Conservation (phyloP, 306 rosid genomes). For the Citrullus mucosospermus region DNA sequence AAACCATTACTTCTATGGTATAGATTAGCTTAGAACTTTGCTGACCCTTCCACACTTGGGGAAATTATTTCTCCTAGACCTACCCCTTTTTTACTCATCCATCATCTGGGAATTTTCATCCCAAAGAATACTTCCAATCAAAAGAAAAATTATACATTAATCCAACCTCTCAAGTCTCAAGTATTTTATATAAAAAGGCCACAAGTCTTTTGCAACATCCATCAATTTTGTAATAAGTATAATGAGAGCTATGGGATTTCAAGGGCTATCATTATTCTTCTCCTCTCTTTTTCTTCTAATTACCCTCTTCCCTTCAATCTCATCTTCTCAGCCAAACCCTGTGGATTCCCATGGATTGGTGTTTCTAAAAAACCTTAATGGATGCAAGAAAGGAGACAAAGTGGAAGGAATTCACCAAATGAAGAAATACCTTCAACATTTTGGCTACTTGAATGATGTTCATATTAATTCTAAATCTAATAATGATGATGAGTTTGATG, state of each 20-base stretch:
- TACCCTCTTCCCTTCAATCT: not conserved
- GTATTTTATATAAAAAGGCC: not conserved
- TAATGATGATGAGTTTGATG: conserved; percentile 11
- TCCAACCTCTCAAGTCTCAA: no score
- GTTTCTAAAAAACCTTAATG: conserved; percentile 6
- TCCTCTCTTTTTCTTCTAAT: not conserved
- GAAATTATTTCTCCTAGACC: no score
- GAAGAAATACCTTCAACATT: conserved; percentile 9
- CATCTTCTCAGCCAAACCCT: not conserved
- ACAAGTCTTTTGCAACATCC: not conserved
- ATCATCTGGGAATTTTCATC: not conserved
- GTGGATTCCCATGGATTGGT: not conserved
- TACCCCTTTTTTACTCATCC: not conserved
- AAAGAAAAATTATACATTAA: no score
- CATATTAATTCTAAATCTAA: not conserved
- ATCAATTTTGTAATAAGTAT: not conserved
- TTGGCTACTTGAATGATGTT: conserved; percentile 1
- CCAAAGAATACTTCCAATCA: no score
- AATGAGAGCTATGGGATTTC: not conserved
- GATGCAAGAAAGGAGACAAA: conserved; percentile 12
- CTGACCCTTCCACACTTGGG: no score
- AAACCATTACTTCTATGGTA: no score
- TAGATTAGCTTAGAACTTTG: no score
- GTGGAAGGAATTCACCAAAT: conserved; percentile 5
- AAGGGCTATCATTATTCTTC: not conserved